Conservation (phyloP, 495 filamentous ascomycete genomes). For the Melanomma pulvis-pyrius region DNA sequence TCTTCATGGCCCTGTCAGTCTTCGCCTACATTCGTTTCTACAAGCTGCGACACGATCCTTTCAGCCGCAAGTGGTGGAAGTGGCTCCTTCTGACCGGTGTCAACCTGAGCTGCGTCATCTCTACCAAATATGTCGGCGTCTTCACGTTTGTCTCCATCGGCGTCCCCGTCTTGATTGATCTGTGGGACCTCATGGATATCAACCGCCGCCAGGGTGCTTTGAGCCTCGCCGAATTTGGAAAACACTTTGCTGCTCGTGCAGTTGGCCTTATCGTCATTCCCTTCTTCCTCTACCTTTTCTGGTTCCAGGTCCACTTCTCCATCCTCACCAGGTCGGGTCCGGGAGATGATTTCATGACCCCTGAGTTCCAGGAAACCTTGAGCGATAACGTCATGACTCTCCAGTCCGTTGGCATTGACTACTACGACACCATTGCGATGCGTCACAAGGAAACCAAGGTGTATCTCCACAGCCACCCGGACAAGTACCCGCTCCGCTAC, state of each 20-base stretch:
- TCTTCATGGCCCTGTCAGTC: slow-evolving; percentile 93
- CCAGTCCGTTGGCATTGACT: slow-evolving; percentile 82
- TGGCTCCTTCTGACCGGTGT: slow-evolving; percentile 96
- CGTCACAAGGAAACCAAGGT: slow-evolving; percentile 97
- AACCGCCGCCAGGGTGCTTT: slow-evolving; percentile 78
- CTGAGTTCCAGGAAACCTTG: slow-evolving; percentile 95
- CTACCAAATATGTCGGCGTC: slow-evolving; percentile 94
- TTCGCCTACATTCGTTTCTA: slow-evolving; percentile 96
- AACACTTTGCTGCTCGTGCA: slow-evolving; percentile 85
- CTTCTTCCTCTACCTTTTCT: slow-evolving; percentile 98
- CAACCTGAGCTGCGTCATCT: slow-evolving; percentile 93
- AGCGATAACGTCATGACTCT: slow-evolving; percentile 90
- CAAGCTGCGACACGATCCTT: slow-evolving; percentile 87
- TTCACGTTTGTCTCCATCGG: slow-evolving; percentile 98
- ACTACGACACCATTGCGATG: slow-evolving; percentile 84
- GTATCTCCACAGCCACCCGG: slow-evolving; percentile 90
- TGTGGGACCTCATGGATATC: slow-evolving; percentile 92
- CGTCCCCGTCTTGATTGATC: slow-evolving; percentile 86
- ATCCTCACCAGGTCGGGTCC: slow-evolving; percentile 87
- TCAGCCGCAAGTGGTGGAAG: slow-evolving; percentile 98
- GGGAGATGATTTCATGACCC: slow-evolving; percentile 98
- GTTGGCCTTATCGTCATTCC: slow-evolving; percentile 85
- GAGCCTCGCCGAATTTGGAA: slow-evolving; percentile 73
- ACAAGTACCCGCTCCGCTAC: slow-evolving; percentile 88
- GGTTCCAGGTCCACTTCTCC: slow-evolving; percentile 99